Evolutionary conservation across 2,329 filamentous ascomycete species (phyloP), one percentile per base, ranked within the genome.

Genomic region (Didymella glomerata): DNA sequence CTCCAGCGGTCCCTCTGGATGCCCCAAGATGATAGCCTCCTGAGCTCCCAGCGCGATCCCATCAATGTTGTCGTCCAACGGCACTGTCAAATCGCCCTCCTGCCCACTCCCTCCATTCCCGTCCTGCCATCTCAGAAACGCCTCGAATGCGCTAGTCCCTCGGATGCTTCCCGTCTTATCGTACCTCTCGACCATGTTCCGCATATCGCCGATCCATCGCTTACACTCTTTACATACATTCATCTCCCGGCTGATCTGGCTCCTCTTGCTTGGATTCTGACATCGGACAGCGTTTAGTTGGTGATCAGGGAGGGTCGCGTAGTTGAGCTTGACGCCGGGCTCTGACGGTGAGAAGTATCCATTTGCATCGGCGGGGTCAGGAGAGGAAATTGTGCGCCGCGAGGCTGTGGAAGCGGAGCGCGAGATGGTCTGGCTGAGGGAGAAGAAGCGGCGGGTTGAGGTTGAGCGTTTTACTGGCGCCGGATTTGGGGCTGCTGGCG

Each of bases 211-310:
- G 5, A 76, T 63, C 63, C 68, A 68, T 52, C 60, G 58, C 52
- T 57, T 61, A 38, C 74, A 76, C 24, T 62, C 62, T 42, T 71
- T 69, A 40, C 74, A 76, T 2, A 76, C 71, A 4, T 66, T 61
- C 63, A 70, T 70, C 5, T 66, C 59, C 2, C 63, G 60, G 41
- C 63, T 73, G 14, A 72, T 68, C 18, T 67, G 54, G 11, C 66
- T 70, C 41, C 67, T 60, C 56, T 63, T 64, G 9, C 47, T 63
- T 11, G 67, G 60, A 5, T 52, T 53, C 8, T 54, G 53, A 40
- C 73, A 75, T 16, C 58, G 49, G 4, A 67, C 66, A 0, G 62
- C 66, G 6, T 54, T 46, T 4, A 76, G 57, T 41, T 76, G 68
- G 49, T 73, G 67, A 28, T 71, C 67, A 8, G 72, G 67, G 10